These are phyloP conservation scores for Akebia trifoliata DNA, from an alignment of 164 flowering plant genomes.

Conservation along the genomic window DNA sequence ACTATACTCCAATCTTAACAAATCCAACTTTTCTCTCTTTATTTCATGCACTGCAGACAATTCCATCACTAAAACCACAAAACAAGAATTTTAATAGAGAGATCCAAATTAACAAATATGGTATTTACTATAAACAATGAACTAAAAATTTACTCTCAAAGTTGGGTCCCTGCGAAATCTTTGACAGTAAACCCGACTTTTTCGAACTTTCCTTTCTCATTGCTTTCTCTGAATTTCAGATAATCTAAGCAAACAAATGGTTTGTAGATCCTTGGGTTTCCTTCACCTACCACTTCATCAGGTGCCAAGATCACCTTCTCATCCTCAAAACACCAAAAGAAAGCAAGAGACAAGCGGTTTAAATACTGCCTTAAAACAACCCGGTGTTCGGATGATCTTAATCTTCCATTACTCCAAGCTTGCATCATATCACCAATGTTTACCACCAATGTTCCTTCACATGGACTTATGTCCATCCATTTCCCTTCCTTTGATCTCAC, in stretches of 20 bases:
- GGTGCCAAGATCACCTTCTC: conserved; percentile 69
- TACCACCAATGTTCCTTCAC: conserved; percentile 62
- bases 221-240: conserved; percentile 63
- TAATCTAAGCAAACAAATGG: conserved; percentile 69
- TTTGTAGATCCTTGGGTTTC: conserved; percentile 41
- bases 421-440: conserved; percentile 86
- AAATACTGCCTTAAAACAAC: conserved; percentile 43
- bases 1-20: too few relatives aligned
- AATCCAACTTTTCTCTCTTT: too few relatives aligned
- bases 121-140: too few relatives aligned
- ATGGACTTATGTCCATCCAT: conserved; percentile 71
- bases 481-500: conserved; percentile 68
- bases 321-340: conserved; percentile 95
- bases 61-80: too few relatives aligned
- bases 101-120: too few relatives aligned
- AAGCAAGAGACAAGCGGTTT: conserved; percentile 65
- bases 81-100: too few relatives aligned
- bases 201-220: conserved; percentile 69
- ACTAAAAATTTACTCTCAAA: not conserved
- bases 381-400: conserved; percentile 81
- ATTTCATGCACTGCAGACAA: too few relatives aligned
- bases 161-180: conserved; percentile 52
- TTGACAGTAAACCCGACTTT: conserved; percentile 75
- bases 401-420: conserved; percentile 84
- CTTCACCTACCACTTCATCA: conserved; percentile 66